Evolutionary conservation across 306 rosid genomes (phyloP).

Genomic region (Rosa lucieae): DNA sequence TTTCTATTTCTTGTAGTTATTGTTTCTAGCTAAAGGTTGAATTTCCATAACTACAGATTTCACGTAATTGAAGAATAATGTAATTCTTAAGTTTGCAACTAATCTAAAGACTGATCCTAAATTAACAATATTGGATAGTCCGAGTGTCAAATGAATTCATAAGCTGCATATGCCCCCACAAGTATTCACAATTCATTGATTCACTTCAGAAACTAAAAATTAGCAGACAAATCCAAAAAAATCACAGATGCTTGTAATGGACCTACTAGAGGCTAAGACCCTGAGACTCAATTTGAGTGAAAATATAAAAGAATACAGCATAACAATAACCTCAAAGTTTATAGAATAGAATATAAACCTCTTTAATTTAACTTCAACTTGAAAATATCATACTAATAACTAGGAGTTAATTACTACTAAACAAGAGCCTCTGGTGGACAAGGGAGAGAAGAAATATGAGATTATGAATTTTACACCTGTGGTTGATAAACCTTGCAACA

Average conservation of each 20-base stretch:
- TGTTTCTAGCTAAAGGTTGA: not conserved
- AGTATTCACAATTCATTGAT: not conserved
- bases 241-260: not conserved
- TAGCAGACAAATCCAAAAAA: not conserved
- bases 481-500: constrained; percentile 38
- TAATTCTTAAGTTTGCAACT: not conserved
- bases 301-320: not conserved
- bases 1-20: not conserved
- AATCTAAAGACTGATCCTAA: not conserved
- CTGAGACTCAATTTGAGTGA: not conserved
- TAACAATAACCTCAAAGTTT: not conserved
- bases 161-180: not conserved
- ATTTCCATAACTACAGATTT: not conserved
- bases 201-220: not conserved
- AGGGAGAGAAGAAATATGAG: not conserved
- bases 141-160: not conserved
- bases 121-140: not conserved
- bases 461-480: constrained; percentile 22
- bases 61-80: not conserved
- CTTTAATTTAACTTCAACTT: not conserved
- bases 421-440: not conserved
- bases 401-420: not conserved
- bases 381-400: not conserved
- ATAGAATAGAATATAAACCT: not conserved
- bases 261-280: not conserved